These are phyloP conservation scores for Blastocystis sp. DNA, from an alignment of 352 stramenopile genomes.

Conservation along the genomic window DNA sequence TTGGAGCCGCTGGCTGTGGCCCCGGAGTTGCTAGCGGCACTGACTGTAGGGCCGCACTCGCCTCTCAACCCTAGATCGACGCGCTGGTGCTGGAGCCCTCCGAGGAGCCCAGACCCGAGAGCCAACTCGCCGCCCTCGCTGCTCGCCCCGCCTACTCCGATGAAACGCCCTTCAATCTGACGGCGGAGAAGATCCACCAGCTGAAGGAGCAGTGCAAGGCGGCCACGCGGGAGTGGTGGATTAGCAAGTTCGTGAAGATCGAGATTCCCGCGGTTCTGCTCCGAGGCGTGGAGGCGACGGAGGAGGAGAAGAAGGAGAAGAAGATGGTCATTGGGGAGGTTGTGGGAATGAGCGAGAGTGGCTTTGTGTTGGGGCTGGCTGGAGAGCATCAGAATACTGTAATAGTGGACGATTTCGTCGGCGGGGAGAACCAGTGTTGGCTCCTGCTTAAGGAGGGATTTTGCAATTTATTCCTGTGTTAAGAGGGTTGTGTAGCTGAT, in stretches of 20 bases:
- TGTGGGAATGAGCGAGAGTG: slow-evolving; percentile 59
- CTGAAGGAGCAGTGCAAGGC: slow-evolving; percentile 21
- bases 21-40: neutral
- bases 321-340: slow-evolving; percentile 29
- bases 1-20: neutral
- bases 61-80: neutral
- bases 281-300: neutral
- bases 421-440: slow-evolving; percentile 45
- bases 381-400: slow-evolving; percentile 32
- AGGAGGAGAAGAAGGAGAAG: slow-evolving; percentile 14
- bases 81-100: slow-evolving; percentile 25
- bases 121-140: neutral
- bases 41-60: neutral
- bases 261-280: slow-evolving; percentile 7
- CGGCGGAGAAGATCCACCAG: neutral
- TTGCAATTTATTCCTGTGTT: slow-evolving; percentile 44
- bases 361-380: slow-evolving; percentile 31
- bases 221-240: slow-evolving; percentile 43
- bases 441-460: slow-evolving; percentile 58
- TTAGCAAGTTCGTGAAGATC: slow-evolving; percentile 64
- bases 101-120: neutral
- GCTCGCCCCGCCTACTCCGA: neutral
- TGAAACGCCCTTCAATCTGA: neutral
- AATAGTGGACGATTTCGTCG: slow-evolving; percentile 33
- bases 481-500: neutral